Conservation (phyloP, 345 rosid genomes). For the Microcos paniculata region DNA sequence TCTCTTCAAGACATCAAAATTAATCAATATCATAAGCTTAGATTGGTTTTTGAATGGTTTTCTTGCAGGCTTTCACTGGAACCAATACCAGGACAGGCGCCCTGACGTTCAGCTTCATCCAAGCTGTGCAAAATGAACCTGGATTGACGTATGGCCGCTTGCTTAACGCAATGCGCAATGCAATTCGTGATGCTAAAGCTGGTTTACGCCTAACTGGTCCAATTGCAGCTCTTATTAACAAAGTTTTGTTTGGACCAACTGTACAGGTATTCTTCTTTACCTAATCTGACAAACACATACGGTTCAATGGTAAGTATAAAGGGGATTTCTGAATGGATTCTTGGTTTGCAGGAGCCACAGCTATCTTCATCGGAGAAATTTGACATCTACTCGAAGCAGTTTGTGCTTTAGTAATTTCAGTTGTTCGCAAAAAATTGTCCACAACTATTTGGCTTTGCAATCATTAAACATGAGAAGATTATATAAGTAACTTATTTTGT, state of each 20-base stretch:
- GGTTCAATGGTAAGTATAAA: background rate
- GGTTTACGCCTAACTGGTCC: conserved; percentile 40
- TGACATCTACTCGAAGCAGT: conserved; percentile 48
- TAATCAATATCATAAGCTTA: background rate
- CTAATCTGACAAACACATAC: background rate
- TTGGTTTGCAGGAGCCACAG: conserved; percentile 62
- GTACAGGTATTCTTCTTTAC: conserved; percentile 35
- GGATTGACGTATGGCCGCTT: conserved; percentile 60
- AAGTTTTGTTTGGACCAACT: background rate
- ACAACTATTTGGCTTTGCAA: background rate
- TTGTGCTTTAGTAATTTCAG: conserved; percentile 31
- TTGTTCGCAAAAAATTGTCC: background rate
- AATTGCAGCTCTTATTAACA: conserved; percentile 25
- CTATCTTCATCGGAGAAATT: conserved; percentile 59
- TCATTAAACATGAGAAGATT: background rate
- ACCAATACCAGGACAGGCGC: conserved; percentile 56
- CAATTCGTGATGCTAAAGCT: conserved; percentile 15
- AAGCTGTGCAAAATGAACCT: conserved; percentile 59
- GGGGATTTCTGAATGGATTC: background rate
- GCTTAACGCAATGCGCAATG: conserved; percentile 48
- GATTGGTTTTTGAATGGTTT: background rate
- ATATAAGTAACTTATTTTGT: background rate
- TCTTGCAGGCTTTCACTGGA: conserved; percentile 58
- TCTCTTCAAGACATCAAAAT: background rate
- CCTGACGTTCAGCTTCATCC: conserved; percentile 75